Evolutionary conservation across 2,329 filamentous ascomycete species (phyloP), one percentile per base, ranked within the genome.

Genomic region (Calycina herbarum): DNA sequence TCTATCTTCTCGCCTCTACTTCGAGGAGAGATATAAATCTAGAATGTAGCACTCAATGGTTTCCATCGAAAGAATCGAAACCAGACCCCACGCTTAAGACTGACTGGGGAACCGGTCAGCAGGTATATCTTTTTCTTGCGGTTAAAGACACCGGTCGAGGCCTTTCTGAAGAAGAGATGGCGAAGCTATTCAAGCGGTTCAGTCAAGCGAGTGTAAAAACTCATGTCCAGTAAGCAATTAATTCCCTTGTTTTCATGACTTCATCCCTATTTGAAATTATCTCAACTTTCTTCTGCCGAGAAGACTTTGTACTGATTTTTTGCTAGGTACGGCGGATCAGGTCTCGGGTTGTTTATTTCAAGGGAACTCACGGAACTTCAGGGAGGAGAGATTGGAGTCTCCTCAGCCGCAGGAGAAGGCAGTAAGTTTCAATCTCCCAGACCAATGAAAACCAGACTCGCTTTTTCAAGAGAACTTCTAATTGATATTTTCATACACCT

Each of bases 141-240:
- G 90, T 95, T 31, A 85, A 87, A 69, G 92, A 95, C 72, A 93
- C 91, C 0, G 92, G 92, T 0, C 87, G 90, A 61, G 91, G 91
- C 0, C 80, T 95, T 15, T 89, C 83, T 2, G 82, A 86, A 3
- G 85, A 89, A 64, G 91, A 93, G 73, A 91, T 89, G 78, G 88
- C 89, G 61, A 83, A 87, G 58, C 82, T 95, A 0, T 95, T 94
- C 77, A 86, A 92, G 70, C 85, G 90, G 27, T 95, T 95, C 75
- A 88, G 90, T 7, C 92, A 95, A 77, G 90, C 91, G 0, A 92
- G 88, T 20, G 89, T 90, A 1, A 86, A 87, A 51, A 94, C 91
- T 0, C 91, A 94, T 71, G 87, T 92, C 17, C 88, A 92, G 71
- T 54, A 54, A 54, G 48, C 8, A 27, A 54, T 11, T 5, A 2